Evolutionary conservation across 2,329 filamentous ascomycete genomes (phyloP), one percentile per base, ranked within the genome.

Genomic region (Aspergillus costaricaensis): DNA sequence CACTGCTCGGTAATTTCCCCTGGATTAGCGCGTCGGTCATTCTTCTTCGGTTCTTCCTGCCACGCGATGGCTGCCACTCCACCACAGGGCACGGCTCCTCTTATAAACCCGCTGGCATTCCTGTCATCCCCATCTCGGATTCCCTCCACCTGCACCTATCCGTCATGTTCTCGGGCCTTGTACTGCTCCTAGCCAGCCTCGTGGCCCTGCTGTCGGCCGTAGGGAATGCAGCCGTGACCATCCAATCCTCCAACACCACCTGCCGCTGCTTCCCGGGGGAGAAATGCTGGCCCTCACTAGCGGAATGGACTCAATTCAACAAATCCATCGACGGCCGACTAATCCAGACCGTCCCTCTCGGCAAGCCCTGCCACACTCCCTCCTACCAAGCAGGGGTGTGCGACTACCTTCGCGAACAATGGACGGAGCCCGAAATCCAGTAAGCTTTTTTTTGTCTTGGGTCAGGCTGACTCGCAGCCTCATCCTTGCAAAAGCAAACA

Each of bases 231-330:
- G 23, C 38, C 23, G 36, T 30, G 14, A 12, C 41, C 5, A 44
- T 44, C 12, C 6, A 27, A 9, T 15, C 21, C 15, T 5, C 17
- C 5, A 25, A 19, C 30, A 38, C n/a, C 12, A 10, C 57, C 8
- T 85, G 82, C 69, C 77, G 78, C 17, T 84, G 79, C 70, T 76
- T 82, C 41, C 85, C 85, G 0, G 80, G 79, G 15, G 82, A 87
- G 58, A n/a, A 63, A 1, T 80, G 78, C 67, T 89, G 86, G 85
- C 86, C 86, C 0, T 71, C 73, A 0, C 21, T 64, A 0, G 49
- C 66, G 1, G 70, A 72, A 5, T 88, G 86, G 85, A 65, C 73
- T 6, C 57, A 67, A 0, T 79, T 88, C 55, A 86, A 88, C 66
- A 57, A 68, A 14, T 80, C 84, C 1, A 74, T 87, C 2, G 73